phyloP scores from a whole-genome alignment of 2,329 filamentous ascomycete genomes.

The Colletotrichum lentis region DNA sequence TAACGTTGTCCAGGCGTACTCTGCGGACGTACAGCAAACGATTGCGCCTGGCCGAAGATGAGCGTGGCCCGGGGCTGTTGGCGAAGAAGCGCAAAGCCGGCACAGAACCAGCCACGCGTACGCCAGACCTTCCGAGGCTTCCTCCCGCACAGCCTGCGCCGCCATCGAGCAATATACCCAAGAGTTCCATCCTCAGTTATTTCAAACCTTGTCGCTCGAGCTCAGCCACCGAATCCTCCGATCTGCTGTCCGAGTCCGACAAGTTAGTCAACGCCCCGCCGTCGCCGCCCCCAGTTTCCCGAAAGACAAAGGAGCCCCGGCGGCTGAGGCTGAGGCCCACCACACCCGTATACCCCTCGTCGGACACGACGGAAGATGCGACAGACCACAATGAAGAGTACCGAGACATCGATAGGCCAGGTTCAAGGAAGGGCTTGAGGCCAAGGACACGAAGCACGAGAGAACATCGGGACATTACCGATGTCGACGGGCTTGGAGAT shows the following conservation, averaged over 20 bases:
- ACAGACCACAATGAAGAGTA: not conserved
- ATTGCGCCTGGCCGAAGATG: conserved; percentile 20
- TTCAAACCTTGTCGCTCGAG: conserved; percentile 47
- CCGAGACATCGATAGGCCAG: not conserved
- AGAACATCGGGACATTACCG: not conserved
- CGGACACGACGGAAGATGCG: conserved; percentile 2
- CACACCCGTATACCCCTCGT: conserved; percentile 11
- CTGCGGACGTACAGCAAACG: conserved; percentile 54
- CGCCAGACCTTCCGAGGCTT: conserved; percentile 6
- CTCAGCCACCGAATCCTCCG: conserved; percentile 22
- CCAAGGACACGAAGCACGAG: not conserved
- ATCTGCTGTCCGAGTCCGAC: conserved; percentile 24
- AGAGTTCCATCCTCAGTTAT: conserved; percentile 52
- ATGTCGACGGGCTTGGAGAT: not conserved
- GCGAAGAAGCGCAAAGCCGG: conserved; percentile 41
- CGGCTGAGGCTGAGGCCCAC: conserved; percentile 35
- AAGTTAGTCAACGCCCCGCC: conserved; percentile 41
- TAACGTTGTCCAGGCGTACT: conserved; percentile 8
- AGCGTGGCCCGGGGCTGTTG: not conserved
- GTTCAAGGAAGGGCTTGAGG: not conserved
- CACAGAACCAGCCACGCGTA: conserved; percentile 18
- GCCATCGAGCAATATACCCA: conserved; percentile 39
- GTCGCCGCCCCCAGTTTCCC: conserved; percentile 38
- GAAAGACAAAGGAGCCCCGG: conserved; percentile 34
- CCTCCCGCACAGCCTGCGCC: conserved; percentile 5